Evolutionary conservation across 306 rosid species (phyloP), one percentile per base, ranked within the genome.

Genomic region (Cicer cuneatum): DNA sequence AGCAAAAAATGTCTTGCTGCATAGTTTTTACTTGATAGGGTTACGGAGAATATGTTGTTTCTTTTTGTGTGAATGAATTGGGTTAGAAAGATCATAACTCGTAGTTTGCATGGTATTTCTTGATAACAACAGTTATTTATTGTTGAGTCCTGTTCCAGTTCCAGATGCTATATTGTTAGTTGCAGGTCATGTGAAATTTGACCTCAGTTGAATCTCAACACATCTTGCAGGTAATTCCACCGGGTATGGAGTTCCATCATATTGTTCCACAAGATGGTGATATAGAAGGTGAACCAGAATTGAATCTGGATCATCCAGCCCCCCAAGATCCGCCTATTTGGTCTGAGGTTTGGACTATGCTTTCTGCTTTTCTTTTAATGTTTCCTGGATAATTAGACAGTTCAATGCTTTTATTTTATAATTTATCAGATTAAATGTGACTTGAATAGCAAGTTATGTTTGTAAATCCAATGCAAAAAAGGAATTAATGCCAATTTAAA

Each of bases 231-330:
- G 53, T 81, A 77, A 94, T 94, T 85, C 91, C 98, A 58, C 98
- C 98, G 38, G 98, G 98, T 60, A 94, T 94, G 98, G 98, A 94
- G 89, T 94, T 94, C 81, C 94, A 91, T 83, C 95, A 94, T 83
- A 94, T 94, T 83, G 82, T 76, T 83, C 98, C 97, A 7, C 94
- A 5, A 7, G 98, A 90, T 62, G 96, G 97, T 69, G 98, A 92
- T 81, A 83, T 90, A 79, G 98, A 93, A 48, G 89, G 87, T 65
- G 98, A 94, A 73, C 84, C 84, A 59, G 98, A 94, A 76, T 90
- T 90, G 73, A 88, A 40, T 61, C 91, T 88, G 75, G 97, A 91
- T 40, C 98, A 91, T 80, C 94, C 96, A 71, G 85, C 96, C 66
- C 81, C 90, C 81, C 92, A 96, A 21, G 96, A 91, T 82, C 97